Evolutionary conservation across 306 rosid genomes (phyloP), one percentile per base, ranked within the genome.

Genomic region (Cyclanthera cordifolia): DNA sequence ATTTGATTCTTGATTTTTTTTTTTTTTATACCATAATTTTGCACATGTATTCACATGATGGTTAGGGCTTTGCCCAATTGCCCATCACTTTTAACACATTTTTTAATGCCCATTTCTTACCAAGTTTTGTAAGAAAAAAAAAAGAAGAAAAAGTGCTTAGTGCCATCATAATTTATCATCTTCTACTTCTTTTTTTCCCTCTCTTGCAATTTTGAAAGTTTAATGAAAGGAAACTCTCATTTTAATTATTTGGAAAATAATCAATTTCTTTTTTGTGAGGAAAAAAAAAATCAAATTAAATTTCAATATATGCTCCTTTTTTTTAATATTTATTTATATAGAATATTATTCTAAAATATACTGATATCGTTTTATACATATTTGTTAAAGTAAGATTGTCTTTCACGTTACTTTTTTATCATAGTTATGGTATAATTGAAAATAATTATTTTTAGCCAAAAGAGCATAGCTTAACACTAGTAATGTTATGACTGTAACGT

Each of bases 21-120:
- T 32, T 57, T 71, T 68, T 17, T 32, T 20, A 59, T 49, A 2
- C 65, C 14, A 73, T 78, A 61, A 34, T 78, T 78, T 61, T 81
- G 72, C 96, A 84, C 96, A 82, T 84, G 92, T 81, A 74, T 43
- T 81, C 96, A 87, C 90, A 87, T 87, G 92, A 83, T 76, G 75
- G 69, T 78, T 79, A 76, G 83, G 88, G 83, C 57, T 76, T 82
- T 77, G 8, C 53, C 53, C 53, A 43, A 65, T 65, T 65, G 53
- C 70, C 86, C 86, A 77, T 82, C 85, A 75, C 79, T 43, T 46
- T 70, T 77, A 51, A 77, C 82, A 83, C 79, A 74, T 52, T 23
- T 30, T 76, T 39, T 27, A 27, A 27, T n/a, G n/a, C n/a, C n/a
- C n/a, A n/a, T n/a, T n/a, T n/a, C n/a, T n/a, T n/a, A n/a, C n/a